Conservation (phyloP, 208 protist species). For the Wallacemonas sp. region DNA sequence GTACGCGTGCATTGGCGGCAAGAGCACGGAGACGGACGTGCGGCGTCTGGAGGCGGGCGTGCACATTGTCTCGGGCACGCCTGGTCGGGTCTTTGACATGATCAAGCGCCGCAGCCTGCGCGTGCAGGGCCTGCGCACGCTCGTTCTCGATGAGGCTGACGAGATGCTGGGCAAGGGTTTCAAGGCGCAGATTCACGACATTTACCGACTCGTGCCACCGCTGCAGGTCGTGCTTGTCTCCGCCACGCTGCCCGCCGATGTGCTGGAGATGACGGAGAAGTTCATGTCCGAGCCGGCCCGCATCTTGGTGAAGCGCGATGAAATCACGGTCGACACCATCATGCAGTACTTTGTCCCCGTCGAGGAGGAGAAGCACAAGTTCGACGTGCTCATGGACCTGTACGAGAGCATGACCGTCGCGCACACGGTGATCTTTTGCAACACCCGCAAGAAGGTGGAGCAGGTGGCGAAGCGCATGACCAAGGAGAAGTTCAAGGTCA, state of each 20-base stretch:
- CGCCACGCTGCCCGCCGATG: constrained; percentile 88
- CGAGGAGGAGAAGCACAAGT: constrained; percentile 98
- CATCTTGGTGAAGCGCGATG: constrained; percentile 99
- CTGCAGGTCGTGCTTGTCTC: constrained; percentile 93
- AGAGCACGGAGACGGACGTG: constrained; percentile 94
- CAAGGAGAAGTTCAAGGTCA: constrained; percentile 96
- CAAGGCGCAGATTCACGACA: constrained; percentile 99
- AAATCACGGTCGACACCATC: constrained; percentile 98
- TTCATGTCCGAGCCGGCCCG: constrained; percentile 98
- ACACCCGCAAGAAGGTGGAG: constrained; percentile 99
- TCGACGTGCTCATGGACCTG: constrained; percentile 98
- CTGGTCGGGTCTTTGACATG: constrained; percentile 98
- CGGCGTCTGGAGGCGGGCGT: constrained; percentile 88
- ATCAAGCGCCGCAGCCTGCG: constrained; percentile 91
- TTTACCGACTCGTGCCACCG: constrained; percentile 94
- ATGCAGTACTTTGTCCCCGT: constrained; percentile 98
- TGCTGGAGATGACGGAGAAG: constrained; percentile 95
- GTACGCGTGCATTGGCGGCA: constrained; percentile 92
- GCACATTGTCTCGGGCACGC: constrained; percentile 98
- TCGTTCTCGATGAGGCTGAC: constrained; percentile 99
- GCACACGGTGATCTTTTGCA: constrained; percentile 99
- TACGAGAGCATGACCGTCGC: constrained; percentile 99
- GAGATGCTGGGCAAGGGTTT: constrained; percentile 99
- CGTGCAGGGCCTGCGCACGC: constrained; percentile 85
- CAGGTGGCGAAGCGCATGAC: constrained; percentile 97